Evolutionary conservation across 306 rosid genomes (phyloP).

Genomic region (Adenanthera pavonina): DNA sequence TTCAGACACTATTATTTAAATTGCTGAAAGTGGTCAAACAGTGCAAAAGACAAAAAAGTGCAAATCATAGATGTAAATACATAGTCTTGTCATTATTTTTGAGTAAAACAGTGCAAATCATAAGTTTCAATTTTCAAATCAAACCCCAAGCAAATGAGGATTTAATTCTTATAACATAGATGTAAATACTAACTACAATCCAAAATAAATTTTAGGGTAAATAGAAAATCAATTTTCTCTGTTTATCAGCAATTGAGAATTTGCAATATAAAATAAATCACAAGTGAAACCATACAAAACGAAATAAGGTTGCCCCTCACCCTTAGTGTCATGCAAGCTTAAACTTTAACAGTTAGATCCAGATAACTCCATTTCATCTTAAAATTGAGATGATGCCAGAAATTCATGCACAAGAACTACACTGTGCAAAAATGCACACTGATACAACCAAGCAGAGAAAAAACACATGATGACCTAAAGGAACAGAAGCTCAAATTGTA

Average conservation of each 20-base stretch:
- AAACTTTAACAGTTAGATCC: neutral
- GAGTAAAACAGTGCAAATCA: neutral
- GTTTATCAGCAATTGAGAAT: neutral
- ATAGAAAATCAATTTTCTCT: neutral
- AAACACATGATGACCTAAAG: neutral
- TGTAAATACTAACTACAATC: neutral
- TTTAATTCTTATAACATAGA: neutral
- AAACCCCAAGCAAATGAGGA: neutral
- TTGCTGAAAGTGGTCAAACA: neutral
- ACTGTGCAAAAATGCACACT: neutral
- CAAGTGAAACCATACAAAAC: neutral
- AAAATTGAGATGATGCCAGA: neutral
- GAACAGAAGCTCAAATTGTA: neutral
- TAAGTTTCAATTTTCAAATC: neutral
- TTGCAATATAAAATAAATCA: neutral
- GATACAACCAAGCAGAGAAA: neutral
- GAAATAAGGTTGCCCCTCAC: neutral
- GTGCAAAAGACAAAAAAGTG: neutral
- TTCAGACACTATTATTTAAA: neutral
- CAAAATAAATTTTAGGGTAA: neutral
- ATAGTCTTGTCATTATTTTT: neutral
- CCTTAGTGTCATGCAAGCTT: neutral
- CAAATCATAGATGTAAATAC: too few species aligned
- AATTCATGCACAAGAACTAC: neutral
- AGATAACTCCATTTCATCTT: neutral